Conservation (phyloP, 495 filamentous ascomycete species). For the Penicillium cinerascens region DNA sequence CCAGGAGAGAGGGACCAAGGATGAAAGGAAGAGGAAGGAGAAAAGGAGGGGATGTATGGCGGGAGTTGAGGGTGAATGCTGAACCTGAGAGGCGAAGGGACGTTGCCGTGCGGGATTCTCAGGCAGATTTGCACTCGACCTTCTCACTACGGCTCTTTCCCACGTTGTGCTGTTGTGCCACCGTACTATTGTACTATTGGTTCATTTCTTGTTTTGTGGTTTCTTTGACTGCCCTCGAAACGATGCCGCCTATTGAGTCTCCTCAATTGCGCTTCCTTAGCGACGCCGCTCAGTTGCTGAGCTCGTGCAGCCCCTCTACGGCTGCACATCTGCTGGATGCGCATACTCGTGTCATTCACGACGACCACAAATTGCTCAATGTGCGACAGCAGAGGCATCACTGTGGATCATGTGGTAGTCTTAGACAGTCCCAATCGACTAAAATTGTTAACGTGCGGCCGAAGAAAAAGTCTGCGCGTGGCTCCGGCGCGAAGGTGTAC, state of each 20-base stretch:
- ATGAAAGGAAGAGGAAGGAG: background rate
- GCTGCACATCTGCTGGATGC: constrained; percentile 45
- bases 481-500: constrained; percentile 27
- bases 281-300: constrained; percentile 41
- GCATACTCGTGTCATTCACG: constrained; percentile 40
- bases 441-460: constrained; percentile 27
- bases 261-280: constrained; percentile 43
- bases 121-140: background rate
- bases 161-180: background rate
- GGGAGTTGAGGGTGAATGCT: background rate
- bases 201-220: background rate
- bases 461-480: constrained; percentile 15
- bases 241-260: constrained; percentile 37
- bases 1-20: background rate
- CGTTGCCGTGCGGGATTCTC: background rate
- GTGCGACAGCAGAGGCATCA: constrained; percentile 35
- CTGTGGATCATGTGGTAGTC: constrained; percentile 52
- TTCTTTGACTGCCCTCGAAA: background rate
- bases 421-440: constrained; percentile 42
- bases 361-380: constrained; percentile 38
- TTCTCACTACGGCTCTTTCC: background rate
- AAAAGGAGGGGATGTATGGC: background rate
- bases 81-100: background rate
- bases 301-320: constrained; percentile 42
- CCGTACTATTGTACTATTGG: too few relatives aligned